Evolutionary conservation across 2,329 filamentous ascomycete species (phyloP), one percentile per base, ranked within the genome.

Genomic region (Ceratocystis eucalypticola): DNA sequence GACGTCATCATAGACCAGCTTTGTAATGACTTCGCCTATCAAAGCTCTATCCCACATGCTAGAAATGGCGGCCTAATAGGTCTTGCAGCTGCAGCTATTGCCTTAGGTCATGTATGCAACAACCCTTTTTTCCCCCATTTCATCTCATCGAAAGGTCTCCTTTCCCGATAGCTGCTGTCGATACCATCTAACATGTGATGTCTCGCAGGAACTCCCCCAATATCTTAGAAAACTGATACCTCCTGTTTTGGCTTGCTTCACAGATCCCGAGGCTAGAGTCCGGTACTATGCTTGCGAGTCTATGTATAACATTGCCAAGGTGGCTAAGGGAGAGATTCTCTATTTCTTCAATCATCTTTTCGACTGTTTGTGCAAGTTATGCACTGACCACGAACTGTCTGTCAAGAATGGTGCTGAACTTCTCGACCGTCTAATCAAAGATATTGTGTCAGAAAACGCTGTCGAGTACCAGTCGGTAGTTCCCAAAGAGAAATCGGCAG

Each of bases 281-380:
- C 85, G 94, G 70, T 99, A 99, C 76, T 99, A 99, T 77, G 94
- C 94, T 28, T 99, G 94, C 77, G 94, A 99, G 79, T 95, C 92
- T 76, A 99, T 99, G 94, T 99, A 99, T 78, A 99, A 99, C 76
- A 99, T 99, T 74, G 92, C 94, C 73, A 99, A 99, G 78, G 94
- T 99, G 61, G 94, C 93, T 68, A 99, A 99, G 77, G 94, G 95
- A 46, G 94, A 99, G 76, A 94, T 99, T 22, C 77, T 99, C 70
- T 84, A 95, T 50, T 99, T 96, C 79, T 99, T 99, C 77, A 99
- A 99, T 77, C 89, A 95, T 72, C 94, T 99, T 69, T 99, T 99
- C 73, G 94, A 99, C 78, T 91, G 94, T 25, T 80, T 99, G 65
- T 96, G 92, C 79, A 97, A 96, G 83, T 84, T 99, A 71, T 92